Conservation (phyloP, 176 grass and related monocot species). For the Tillandsia fasciculata region DNA sequence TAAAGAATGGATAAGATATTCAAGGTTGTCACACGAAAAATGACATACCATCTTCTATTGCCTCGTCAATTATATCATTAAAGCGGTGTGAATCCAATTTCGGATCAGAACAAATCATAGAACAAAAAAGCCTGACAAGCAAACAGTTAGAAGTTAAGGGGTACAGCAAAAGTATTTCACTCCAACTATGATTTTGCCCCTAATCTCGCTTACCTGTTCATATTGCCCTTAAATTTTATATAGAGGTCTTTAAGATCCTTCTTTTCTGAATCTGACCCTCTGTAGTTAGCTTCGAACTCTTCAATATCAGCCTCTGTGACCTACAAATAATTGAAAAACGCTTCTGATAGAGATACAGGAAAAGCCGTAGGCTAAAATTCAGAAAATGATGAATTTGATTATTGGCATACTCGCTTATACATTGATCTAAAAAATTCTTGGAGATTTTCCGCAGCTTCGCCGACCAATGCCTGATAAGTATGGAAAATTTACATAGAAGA, state of each 20-base stretch:
- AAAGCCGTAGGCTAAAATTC: not conserved
- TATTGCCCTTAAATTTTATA: constrained; percentile 65
- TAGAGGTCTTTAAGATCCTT: constrained; percentile 90
- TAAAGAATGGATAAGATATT: not conserved
- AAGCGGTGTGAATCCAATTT: constrained; percentile 93
- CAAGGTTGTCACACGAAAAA: not conserved
- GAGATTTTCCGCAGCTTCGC: constrained; percentile 65
- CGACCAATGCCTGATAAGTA: constrained; percentile 51
- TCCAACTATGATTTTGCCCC: not conserved
- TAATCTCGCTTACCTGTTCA: constrained; percentile 54
- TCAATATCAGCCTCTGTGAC: constrained; percentile 93
- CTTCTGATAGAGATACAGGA: not conserved
- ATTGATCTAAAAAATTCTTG: constrained; percentile 81
- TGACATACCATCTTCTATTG: constrained; percentile 72
- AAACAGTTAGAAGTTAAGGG: not conserved
- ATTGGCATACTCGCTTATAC: constrained; percentile 46
- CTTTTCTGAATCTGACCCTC: constrained; percentile 91
- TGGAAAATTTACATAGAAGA: constrained; percentile 9
- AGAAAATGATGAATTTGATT: not conserved
- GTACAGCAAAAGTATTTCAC: not conserved
- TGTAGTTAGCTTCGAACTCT: constrained; percentile 90
- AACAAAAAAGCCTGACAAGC: not conserved
- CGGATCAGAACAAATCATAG: constrained; percentile 42
- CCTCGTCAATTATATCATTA: constrained; percentile 90
- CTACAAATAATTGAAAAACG: constrained; percentile 19